A percentile compares a stretch with the other conserved stretches of the same genome.
Evolutionary conservation across 306 rosid species (phyloP).

Genomic region (Medicago lupulina): DNA sequence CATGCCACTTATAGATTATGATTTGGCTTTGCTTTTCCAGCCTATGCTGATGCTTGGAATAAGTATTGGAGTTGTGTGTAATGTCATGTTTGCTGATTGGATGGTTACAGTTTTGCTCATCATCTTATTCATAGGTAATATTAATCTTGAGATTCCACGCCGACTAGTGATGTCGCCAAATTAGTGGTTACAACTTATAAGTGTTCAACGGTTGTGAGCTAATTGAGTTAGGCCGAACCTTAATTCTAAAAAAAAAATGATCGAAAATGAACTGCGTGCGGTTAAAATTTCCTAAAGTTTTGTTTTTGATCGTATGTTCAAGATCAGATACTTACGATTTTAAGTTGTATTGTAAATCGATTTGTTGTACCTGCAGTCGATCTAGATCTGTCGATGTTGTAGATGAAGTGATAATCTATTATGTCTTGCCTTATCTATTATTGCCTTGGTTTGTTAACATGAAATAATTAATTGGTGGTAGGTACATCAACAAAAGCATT

Average conservation of each 20-base stretch:
- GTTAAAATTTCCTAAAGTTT: background rate
- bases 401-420: background rate
- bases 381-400: background rate
- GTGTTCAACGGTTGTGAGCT: background rate
- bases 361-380: background rate
- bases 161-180: background rate
- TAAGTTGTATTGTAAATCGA: background rate
- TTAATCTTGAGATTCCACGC: background rate
- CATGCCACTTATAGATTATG: slow-evolving; percentile 78
- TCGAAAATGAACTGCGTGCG: background rate
- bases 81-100: slow-evolving; percentile 90
- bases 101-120: slow-evolving; percentile 87
- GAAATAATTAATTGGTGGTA: slow-evolving; percentile 39
- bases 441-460: slow-evolving; percentile 11
- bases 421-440: background rate
- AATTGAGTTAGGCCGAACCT: background rate
- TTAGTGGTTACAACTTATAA: background rate
- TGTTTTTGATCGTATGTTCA: background rate
- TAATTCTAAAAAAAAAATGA: background rate
- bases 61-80: slow-evolving; percentile 83
- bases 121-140: slow-evolving; percentile 71
- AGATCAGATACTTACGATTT: background rate
- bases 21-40: slow-evolving; percentile 81
- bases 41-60: slow-evolving; percentile 93
- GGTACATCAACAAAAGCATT: slow-evolving; percentile 81